Conservation (phyloP, 2,329 filamentous ascomycete genomes). For the Arthrinium puccinioides region DNA sequence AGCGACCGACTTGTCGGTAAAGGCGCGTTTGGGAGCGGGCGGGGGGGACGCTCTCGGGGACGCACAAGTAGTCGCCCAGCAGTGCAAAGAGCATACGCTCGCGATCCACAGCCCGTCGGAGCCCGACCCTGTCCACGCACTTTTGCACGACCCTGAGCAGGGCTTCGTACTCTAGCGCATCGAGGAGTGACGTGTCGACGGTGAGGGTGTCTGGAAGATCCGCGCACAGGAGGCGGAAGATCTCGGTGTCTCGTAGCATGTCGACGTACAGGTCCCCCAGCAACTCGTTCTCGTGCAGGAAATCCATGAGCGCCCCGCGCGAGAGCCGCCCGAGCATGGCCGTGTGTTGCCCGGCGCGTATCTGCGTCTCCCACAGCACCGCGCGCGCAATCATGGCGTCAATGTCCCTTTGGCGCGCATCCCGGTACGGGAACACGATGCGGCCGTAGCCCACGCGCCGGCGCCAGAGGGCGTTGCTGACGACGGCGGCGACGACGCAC, state of each 20-base stretch:
- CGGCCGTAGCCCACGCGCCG: conserved; percentile 38
- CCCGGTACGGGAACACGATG: conserved; percentile 15
- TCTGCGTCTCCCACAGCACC: neutral
- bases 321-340: neutral
- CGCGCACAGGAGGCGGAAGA: neutral
- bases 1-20: no score
- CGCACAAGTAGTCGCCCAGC: neutral
- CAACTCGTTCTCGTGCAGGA: neutral
- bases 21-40: no score
- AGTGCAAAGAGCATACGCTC: conserved; percentile 2
- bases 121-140: neutral
- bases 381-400: neutral
- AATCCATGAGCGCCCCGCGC: neutral
- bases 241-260: neutral
- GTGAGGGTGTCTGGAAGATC: neutral
- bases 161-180: neutral
- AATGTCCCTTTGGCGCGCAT: neutral
- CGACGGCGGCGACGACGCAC: conserved; percentile 36
- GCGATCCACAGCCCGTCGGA: neutral
- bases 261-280: neutral
- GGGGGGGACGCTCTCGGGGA: no score
- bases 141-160: neutral
- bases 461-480: conserved; percentile 43
- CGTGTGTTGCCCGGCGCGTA: neutral
- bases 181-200: neutral